phyloP scores from a whole-genome alignment of 495 filamentous ascomycete species.

The Apodospora peruviana region DNA sequence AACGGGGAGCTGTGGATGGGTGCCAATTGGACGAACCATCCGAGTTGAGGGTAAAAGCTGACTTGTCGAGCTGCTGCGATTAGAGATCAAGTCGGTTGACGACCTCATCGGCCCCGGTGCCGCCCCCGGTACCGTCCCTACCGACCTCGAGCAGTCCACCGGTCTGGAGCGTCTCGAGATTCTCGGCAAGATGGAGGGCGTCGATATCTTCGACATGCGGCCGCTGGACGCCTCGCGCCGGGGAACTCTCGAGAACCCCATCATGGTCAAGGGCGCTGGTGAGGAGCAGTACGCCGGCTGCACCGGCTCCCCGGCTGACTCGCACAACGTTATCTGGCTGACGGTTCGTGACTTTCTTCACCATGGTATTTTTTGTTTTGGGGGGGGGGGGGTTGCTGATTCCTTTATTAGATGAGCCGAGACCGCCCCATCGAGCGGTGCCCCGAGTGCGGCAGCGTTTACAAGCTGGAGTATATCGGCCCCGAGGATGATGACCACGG shows the following conservation, averaged over 20 bases:
- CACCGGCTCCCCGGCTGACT: conserved; percentile 90
- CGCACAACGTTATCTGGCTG: conserved; percentile 84
- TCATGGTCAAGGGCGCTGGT: conserved; percentile 81
- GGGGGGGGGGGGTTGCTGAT: conserved; percentile 3
- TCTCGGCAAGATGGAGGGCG: conserved; percentile 96
- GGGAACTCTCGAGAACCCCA: conserved; percentile 89
- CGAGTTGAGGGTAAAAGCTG: too few relatives aligned
- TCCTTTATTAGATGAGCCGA: conserved; percentile 61
- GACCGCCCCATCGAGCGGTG: conserved; percentile 89
- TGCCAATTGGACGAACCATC: too few relatives aligned
- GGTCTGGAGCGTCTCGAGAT: conserved; percentile 98
- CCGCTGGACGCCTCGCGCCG: conserved; percentile 76
- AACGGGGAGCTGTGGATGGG: too few relatives aligned
- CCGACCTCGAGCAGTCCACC: conserved; percentile 89
- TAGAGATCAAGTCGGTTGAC: conserved; percentile 74
- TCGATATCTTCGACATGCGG: conserved; percentile 98
- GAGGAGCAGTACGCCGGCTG: conserved; percentile 96
- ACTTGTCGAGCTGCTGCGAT: too few relatives aligned
- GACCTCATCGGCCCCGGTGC: conserved; percentile 85
- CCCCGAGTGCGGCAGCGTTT: conserved; percentile 88
- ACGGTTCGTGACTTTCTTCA: conserved; percentile 51
- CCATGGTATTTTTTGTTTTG: not conserved
- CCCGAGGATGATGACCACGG: conserved; percentile 56
- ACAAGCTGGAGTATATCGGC: conserved; percentile 95
- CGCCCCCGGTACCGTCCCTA: conserved; percentile 74